Percentiles rank a stretch among this genome's conserved stretches.
phyloP scores from a whole-genome alignment of 768 basidiomycete genomes.

The Xerocomellus chrysenteron region DNA sequence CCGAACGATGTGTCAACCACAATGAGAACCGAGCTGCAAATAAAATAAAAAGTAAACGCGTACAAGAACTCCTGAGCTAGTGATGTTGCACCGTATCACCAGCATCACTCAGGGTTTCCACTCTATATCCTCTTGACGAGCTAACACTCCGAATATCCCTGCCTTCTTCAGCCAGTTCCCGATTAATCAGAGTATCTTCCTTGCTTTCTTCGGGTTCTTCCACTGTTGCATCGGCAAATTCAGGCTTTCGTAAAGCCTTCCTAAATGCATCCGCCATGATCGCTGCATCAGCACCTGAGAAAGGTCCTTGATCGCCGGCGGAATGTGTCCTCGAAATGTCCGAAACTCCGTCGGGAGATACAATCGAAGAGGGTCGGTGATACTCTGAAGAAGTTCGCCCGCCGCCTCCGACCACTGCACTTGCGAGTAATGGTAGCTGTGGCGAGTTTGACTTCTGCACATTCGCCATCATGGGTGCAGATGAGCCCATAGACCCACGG shows the following conservation, averaged over 20 bases:
- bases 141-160: slow-evolving; percentile 81
- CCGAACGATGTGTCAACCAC: slow-evolving; percentile 33
- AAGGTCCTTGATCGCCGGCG: slow-evolving; percentile 63
- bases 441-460: slow-evolving; percentile 42
- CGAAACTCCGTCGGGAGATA: slow-evolving; percentile 72
- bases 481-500: slow-evolving; percentile 75
- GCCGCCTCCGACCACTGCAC: slow-evolving; percentile 31
- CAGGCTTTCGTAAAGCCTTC: slow-evolving; percentile 84
- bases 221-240: slow-evolving; percentile 68
- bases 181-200: slow-evolving; percentile 48
- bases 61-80: slow-evolving; percentile 37
- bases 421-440: slow-evolving; percentile 48
- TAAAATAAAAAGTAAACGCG: slow-evolving; percentile 37
- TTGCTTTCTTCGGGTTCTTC: slow-evolving; percentile 56
- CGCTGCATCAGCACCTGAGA: slow-evolving; percentile 84
- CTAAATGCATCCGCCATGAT: slow-evolving; percentile 94
- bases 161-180: slow-evolving; percentile 88
- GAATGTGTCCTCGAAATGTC: slow-evolving; percentile 62
- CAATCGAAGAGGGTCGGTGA: slow-evolving; percentile 38
- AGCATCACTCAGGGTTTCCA: slow-evolving; percentile 65
- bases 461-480: slow-evolving; percentile 81
- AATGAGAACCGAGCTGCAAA: slow-evolving; percentile 35
- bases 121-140: slow-evolving; percentile 75
- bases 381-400: slow-evolving; percentile 34
- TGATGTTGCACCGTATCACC: slow-evolving; percentile 50